A percentile compares a stretch with the other conserved stretches of the same genome.
These are phyloP conservation scores for Penicillium sclerotiorum DNA, from an alignment of 2,329 filamentous ascomycete species.

Conservation along the genomic window DNA sequence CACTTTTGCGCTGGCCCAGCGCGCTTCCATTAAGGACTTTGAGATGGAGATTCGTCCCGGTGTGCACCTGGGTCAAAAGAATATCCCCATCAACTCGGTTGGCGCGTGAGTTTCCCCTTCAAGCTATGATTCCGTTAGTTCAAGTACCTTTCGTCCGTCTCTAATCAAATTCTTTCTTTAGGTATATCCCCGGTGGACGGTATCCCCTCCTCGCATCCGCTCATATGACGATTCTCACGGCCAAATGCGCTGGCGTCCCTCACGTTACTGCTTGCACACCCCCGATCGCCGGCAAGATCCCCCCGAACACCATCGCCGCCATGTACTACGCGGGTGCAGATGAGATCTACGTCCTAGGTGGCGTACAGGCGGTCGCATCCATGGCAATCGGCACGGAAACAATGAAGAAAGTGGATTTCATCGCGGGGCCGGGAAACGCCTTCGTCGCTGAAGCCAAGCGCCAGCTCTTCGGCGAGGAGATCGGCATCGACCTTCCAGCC, in stretches of 20 bases:
- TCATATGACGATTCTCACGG: constrained; percentile 60
- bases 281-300: constrained; percentile 53
- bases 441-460: constrained; percentile 60
- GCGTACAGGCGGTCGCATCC: constrained; percentile 56
- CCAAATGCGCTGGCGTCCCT: constrained; percentile 57
- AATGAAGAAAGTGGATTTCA: constrained; percentile 54
- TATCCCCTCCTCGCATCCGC: constrained; percentile 58
- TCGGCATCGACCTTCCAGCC: constrained; percentile 58
- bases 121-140: too few relatives aligned
- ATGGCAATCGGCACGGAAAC: constrained; percentile 57
- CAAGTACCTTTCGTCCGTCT: background rate
- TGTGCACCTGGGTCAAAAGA: constrained; percentile 55
- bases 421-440: constrained; percentile 58
- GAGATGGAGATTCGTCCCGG: constrained; percentile 56
- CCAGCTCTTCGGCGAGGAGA: constrained; percentile 53
- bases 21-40: constrained; percentile 51
- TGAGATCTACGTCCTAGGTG: constrained; percentile 55
- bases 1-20: constrained; percentile 53
- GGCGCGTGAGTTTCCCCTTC: constrained; percentile 42
- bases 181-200: constrained; percentile 55
- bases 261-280: constrained; percentile 56
- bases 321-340: constrained; percentile 55
- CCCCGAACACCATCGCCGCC: constrained; percentile 54
- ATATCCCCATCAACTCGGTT: constrained; percentile 51
- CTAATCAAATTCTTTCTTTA: background rate